A percentile compares a stretch with the other conserved stretches of the same genome.
Conservation (phyloP, 2,329 filamentous ascomycete species). For the Aspergillus pseudoviridinutans region DNA sequence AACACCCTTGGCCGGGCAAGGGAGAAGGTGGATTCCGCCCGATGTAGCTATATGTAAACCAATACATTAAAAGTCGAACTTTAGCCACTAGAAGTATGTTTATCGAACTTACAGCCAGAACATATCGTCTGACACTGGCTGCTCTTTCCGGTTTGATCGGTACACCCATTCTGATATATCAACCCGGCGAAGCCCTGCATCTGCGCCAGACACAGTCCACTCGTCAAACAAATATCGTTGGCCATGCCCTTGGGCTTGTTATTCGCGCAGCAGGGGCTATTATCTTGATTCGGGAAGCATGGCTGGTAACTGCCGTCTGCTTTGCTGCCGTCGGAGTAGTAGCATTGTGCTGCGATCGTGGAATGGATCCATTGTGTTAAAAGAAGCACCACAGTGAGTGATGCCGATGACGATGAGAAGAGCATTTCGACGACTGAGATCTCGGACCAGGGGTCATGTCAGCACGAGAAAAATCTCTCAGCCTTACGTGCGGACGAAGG, state of each 20-base stretch:
- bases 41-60: background rate
- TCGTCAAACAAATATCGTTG: background rate
- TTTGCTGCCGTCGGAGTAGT: background rate
- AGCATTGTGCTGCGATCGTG: background rate
- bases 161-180: background rate
- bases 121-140: background rate
- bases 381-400: background rate
- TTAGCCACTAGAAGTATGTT: background rate
- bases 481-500: background rate
- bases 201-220: background rate
- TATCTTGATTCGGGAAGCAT: background rate
- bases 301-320: background rate
- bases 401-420: background rate
- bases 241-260: background rate
- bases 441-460: background rate
- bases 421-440: background rate
- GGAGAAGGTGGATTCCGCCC: background rate
- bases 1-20: background rate
- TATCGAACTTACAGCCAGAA: background rate
- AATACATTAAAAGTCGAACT: background rate
- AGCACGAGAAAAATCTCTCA: background rate
- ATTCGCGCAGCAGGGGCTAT: background rate
- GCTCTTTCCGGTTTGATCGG: background rate
- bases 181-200: background rate
- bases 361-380: background rate